Conservation (phyloP, 148 eudicot genomes). For the Dysphania ambrosioides region DNA sequence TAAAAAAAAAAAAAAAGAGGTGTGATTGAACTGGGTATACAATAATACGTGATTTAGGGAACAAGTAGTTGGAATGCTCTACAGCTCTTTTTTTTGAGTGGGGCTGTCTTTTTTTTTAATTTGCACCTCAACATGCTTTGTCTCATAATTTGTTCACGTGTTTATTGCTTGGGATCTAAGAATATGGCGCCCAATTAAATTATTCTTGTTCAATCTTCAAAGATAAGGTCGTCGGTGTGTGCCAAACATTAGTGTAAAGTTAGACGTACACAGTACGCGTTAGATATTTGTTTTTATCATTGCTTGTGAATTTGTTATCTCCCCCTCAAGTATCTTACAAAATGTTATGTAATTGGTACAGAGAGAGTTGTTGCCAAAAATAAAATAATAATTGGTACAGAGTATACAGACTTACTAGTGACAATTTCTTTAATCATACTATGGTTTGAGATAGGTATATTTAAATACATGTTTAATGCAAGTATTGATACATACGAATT, state of each 20-base stretch:
- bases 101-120: too few relatives aligned
- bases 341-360: too few relatives aligned
- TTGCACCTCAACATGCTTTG: not conserved
- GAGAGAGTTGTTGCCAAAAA: too few relatives aligned
- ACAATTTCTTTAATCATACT: too few relatives aligned
- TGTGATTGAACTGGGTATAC: not conserved
- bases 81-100: not conserved
- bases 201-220: not conserved
- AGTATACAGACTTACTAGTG: too few relatives aligned
- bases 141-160: slow-evolving; percentile 21
- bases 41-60: not conserved
- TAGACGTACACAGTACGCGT: not conserved
- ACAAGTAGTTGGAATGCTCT: not conserved
- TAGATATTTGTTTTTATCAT: too few relatives aligned
- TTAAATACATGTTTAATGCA: too few relatives aligned
- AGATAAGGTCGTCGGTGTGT: slow-evolving; percentile 8
- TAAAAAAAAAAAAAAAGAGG: not conserved
- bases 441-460: too few relatives aligned
- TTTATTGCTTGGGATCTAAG: slow-evolving; percentile 6
- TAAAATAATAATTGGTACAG: too few relatives aligned
- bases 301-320: too few relatives aligned
- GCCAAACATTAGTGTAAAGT: not conserved
- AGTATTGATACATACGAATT: too few relatives aligned
- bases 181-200: not conserved
- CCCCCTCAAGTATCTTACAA: too few relatives aligned